Conservation (phyloP, 1,284 basidiomycete genomes). For the Ganoderma multipileum region DNA sequence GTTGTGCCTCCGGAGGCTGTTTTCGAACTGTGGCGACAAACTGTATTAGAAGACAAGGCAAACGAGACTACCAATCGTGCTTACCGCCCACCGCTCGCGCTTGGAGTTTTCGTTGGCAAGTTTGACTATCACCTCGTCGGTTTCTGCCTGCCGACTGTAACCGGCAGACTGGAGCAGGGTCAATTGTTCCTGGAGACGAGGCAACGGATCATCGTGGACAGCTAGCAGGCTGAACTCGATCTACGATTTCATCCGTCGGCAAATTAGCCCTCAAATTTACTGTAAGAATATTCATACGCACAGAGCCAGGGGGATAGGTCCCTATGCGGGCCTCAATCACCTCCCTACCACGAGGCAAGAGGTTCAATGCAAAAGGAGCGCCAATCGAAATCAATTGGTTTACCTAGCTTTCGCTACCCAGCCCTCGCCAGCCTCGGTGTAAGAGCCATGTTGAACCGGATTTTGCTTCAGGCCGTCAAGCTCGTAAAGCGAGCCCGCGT, state of each 20-base stretch:
- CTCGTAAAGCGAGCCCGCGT: constrained; percentile 86
- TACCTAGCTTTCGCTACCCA: constrained; percentile 85
- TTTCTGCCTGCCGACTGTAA: constrained; percentile 45
- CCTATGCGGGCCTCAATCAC: constrained; percentile 86
- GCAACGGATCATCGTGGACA: constrained; percentile 81
- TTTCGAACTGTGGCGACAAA: constrained; percentile 67
- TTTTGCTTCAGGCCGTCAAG: constrained; percentile 85
- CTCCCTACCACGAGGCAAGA: constrained; percentile 54
- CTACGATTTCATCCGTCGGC: constrained; percentile 45
- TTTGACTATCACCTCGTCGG: constrained; percentile 62
- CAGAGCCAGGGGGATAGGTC: constrained; percentile 85
- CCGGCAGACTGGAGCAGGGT: constrained; percentile 52
- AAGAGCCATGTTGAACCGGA: constrained; percentile 82
- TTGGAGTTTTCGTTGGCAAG: constrained; percentile 82
- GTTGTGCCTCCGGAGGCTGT: constrained; percentile 82
- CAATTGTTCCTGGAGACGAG: constrained; percentile 67
- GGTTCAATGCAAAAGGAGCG: neutral
- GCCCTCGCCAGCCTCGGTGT: constrained; percentile 70
- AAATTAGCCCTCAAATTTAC: neutral
- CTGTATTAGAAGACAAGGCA: neutral
- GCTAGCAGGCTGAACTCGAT: constrained; percentile 92
- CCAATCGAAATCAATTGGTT: constrained; percentile 23
- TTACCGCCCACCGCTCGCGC: constrained; percentile 81
- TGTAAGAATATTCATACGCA: constrained; percentile 48
- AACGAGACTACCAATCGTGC: constrained; percentile 51